phyloP scores from a whole-genome alignment of 345 rosid species.

The Durio zibethinus region DNA sequence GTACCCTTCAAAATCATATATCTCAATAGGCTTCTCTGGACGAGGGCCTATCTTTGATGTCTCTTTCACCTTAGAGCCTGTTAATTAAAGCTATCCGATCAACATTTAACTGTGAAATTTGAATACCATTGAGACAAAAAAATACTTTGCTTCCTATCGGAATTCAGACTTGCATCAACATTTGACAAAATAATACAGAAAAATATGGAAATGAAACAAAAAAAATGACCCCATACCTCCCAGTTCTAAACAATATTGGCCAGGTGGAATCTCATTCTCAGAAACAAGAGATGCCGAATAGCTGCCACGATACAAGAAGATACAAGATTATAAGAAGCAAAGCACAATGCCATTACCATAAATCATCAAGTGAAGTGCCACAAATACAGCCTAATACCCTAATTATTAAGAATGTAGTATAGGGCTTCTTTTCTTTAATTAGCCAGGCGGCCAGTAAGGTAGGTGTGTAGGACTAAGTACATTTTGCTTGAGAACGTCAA shows the following conservation, averaged over 20 bases:
- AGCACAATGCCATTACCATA: neutral
- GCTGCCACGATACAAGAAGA: slow-evolving; percentile 36
- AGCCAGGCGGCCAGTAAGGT: neutral
- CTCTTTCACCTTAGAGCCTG: slow-evolving; percentile 78
- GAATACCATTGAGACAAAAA: neutral
- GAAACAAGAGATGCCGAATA: slow-evolving; percentile 76
- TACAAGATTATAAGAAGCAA: slow-evolving; percentile 1
- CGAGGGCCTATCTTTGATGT: slow-evolving; percentile 76
- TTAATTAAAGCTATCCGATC: slow-evolving; percentile 3
- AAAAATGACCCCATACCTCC: slow-evolving; percentile 45
- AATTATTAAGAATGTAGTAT: neutral
- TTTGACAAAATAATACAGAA: neutral
- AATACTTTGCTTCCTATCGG: slow-evolving; percentile 4
- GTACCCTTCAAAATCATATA: slow-evolving; percentile 93
- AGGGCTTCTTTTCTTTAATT: neutral
- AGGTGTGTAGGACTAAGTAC: no score
- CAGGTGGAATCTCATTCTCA: slow-evolving; percentile 62
- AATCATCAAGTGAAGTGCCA: neutral
- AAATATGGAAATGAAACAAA: slow-evolving; percentile 4
- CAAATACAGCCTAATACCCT: neutral
- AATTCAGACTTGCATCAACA: neutral
- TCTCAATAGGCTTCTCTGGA: slow-evolving; percentile 88
- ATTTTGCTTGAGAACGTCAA: neutral
- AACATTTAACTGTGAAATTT: neutral
- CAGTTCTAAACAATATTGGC: slow-evolving; percentile 63